A percentile compares a stretch with the other conserved stretches of the same genome.
phyloP scores from a whole-genome alignment of 2,329 filamentous ascomycete genomes.

The Elsinoe fawcettii region DNA sequence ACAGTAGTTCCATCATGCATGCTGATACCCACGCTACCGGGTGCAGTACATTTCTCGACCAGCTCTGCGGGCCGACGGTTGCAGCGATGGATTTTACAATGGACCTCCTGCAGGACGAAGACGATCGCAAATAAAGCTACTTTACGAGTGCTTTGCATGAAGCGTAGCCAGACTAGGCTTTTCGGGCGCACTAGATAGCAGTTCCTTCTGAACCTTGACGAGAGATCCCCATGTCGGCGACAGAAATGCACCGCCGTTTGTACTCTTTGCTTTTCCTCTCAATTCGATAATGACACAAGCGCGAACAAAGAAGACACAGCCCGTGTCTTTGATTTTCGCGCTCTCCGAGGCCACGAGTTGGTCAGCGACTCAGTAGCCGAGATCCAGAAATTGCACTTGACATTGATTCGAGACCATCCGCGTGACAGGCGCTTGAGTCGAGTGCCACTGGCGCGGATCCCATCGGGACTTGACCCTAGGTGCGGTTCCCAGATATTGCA shows the following conservation, averaged over 20 bases:
- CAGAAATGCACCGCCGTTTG: not conserved
- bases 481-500: constrained; percentile 13
- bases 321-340: not conserved
- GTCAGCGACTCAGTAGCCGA: not conserved
- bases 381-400: not conserved
- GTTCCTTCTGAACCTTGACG: constrained; percentile 5
- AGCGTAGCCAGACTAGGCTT: not conserved
- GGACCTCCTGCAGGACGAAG: constrained; percentile 8
- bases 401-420: not conserved
- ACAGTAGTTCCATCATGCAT: not conserved
- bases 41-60: not conserved
- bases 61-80: constrained; percentile 8
- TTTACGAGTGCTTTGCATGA: constrained; percentile 5
- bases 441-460: constrained; percentile 10
- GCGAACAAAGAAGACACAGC: no score
- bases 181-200: not conserved
- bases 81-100: constrained; percentile 2
- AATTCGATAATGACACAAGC: not conserved
- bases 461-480: constrained; percentile 10
- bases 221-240: not conserved
- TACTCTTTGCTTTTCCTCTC: not conserved
- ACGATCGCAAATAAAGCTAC: not conserved
- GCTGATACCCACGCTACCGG: constrained; percentile 7
- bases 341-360: not conserved
- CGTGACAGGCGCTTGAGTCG: constrained; percentile 6